phyloP scores from a whole-genome alignment of 108 stramenopile genomes.

The Discostella stelligeroides region DNA sequence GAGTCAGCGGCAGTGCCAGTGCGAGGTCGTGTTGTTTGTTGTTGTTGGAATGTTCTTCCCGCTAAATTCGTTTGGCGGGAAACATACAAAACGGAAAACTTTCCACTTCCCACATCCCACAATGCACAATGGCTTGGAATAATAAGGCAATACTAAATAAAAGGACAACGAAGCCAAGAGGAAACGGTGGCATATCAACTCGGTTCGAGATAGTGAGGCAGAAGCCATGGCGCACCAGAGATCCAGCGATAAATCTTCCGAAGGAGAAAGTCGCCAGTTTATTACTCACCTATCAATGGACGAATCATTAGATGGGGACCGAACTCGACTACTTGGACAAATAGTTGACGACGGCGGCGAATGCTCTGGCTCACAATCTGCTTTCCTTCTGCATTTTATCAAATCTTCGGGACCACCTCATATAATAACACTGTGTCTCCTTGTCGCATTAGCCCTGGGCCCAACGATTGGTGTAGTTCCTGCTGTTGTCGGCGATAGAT shows the following conservation, averaged over 20 bases:
- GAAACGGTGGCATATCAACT: too few species aligned
- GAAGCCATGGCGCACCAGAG: slow-evolving; percentile 13
- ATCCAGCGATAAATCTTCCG: not conserved
- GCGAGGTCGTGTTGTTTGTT: too few species aligned
- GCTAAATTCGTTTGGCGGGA: too few species aligned
- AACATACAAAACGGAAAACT: too few species aligned
- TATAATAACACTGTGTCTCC: slow-evolving; percentile 67
- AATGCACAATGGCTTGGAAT: too few species aligned
- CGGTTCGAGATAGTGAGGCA: not conserved
- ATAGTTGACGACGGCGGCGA: slow-evolving; percentile 3
- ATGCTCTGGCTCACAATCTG: slow-evolving; percentile 2
- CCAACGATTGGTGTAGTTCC: slow-evolving; percentile 68
- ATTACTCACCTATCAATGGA: slow-evolving; percentile 46
- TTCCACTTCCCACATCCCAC: too few species aligned
- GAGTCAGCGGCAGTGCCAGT: not conserved
- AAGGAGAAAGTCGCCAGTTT: slow-evolving; percentile 5
- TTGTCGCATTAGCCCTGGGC: slow-evolving; percentile 71
- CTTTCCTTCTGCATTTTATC: slow-evolving; percentile 52
- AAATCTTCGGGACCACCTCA: slow-evolving; percentile 68
- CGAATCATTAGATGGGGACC: slow-evolving; percentile 16
- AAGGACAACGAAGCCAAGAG: too few species aligned
- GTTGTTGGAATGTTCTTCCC: too few species aligned
- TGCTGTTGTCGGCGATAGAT: slow-evolving; percentile 68
- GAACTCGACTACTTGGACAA: slow-evolving; percentile 5
- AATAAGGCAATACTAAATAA: too few species aligned